Percentiles rank a stretch among this genome's conserved stretches.
Evolutionary conservation across 257 asterid species (phyloP).

Genomic region (Solanum etuberosum): DNA sequence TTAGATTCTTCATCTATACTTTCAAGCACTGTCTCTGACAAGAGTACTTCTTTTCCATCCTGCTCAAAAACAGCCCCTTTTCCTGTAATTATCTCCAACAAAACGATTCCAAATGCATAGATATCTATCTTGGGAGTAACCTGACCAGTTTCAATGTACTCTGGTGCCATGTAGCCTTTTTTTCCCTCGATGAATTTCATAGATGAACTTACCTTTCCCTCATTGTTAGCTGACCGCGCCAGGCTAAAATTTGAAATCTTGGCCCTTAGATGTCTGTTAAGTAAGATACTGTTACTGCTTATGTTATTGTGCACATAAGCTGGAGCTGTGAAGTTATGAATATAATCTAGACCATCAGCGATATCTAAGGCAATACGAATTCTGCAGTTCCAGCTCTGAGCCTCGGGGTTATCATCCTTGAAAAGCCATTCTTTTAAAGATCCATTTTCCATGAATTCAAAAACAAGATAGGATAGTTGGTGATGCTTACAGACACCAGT

Average conservation of each 20-base stretch:
- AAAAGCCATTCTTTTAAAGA: conserved; percentile 46
- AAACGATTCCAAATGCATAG: conserved; percentile 54
- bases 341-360: conserved; percentile 63
- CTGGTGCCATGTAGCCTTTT: conserved; percentile 59
- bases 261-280: conserved; percentile 41
- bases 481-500: conserved; percentile 43
- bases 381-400: conserved; percentile 43
- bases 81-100: conserved; percentile 58
- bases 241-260: conserved; percentile 49
- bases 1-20: conserved; percentile 8
- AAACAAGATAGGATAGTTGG: conserved; percentile 33
- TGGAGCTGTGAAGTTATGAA: conserved; percentile 58
- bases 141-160: conserved; percentile 22
- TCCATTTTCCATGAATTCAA: conserved; percentile 60
- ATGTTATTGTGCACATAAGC: conserved; percentile 55
- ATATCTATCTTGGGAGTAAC: conserved; percentile 46
- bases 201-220: conserved; percentile 12
- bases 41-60: conserved; percentile 28
- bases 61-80: conserved; percentile 22
- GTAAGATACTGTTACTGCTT: conserved; percentile 37
- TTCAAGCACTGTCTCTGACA: conserved; percentile 21
- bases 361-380: conserved; percentile 52
- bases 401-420: conserved; percentile 5
- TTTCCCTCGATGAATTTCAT: conserved; percentile 14
- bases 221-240: conserved; percentile 21